Conservation (phyloP, 768 basidiomycete species). For the Xerocomellus dryophilus region DNA sequence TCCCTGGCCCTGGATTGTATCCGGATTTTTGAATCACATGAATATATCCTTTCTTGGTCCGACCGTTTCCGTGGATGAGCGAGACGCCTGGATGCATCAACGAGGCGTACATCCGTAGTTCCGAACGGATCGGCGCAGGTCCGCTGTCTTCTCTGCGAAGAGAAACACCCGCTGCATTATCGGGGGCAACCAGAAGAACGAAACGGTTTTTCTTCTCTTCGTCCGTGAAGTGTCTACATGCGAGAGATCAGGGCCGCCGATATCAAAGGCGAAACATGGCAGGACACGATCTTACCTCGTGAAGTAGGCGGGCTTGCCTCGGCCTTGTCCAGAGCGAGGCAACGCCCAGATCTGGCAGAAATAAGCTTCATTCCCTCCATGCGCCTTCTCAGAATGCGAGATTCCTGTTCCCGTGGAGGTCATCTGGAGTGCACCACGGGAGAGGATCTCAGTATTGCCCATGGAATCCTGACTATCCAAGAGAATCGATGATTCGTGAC, state of each 20-base stretch:
- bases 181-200: slow-evolving; percentile 74
- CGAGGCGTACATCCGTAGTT: slow-evolving; percentile 70
- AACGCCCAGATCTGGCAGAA: slow-evolving; percentile 72
- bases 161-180: slow-evolving; percentile 53
- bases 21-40: slow-evolving; percentile 86
- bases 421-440: slow-evolving; percentile 86
- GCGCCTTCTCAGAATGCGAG: slow-evolving; percentile 67
- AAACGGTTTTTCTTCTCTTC: slow-evolving; percentile 75
- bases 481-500: background rate
- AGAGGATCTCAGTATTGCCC: slow-evolving; percentile 86
- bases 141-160: slow-evolving; percentile 65
- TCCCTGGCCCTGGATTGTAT: slow-evolving; percentile 58
- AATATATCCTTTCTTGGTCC: slow-evolving; percentile 65
- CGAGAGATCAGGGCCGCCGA: background rate
- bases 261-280: background rate
- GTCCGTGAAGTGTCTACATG: slow-evolving; percentile 66
- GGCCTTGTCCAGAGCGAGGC: slow-evolving; percentile 36
- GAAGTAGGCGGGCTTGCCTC: slow-evolving; percentile 67
- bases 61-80: slow-evolving; percentile 45
- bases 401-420: slow-evolving; percentile 93
- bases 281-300: slow-evolving; percentile 48
- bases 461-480: slow-evolving; percentile 76
- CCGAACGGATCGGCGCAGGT: slow-evolving; percentile 77
- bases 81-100: slow-evolving; percentile 58
- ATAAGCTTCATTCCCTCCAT: slow-evolving; percentile 48